A percentile compares a stretch with the other conserved stretches of the same genome.
phyloP scores from a whole-genome alignment of 495 filamentous ascomycete species.

The Aspergillus panamensis region DNA sequence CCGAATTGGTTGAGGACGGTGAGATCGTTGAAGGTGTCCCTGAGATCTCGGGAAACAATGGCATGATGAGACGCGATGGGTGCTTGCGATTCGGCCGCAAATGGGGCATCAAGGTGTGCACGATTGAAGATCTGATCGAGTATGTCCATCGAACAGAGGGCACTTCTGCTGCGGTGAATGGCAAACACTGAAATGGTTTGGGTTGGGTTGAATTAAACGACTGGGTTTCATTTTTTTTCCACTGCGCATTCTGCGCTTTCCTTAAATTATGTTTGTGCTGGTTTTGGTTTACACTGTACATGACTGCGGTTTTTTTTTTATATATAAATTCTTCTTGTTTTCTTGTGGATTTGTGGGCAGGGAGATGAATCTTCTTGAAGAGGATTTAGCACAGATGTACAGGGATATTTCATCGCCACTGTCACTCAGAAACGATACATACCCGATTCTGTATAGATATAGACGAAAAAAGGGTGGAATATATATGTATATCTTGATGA shows the following conservation, averaged over 20 bases:
- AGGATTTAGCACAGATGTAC: background rate
- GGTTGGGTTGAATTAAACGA: background rate
- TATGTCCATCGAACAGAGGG: constrained; percentile 63
- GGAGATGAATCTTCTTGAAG: too few species aligned
- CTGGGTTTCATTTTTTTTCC: background rate
- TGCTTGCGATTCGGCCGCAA: constrained; percentile 83
- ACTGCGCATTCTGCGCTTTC: background rate
- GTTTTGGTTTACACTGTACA: background rate
- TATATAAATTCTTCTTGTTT: background rate
- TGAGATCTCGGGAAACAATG: constrained; percentile 56
- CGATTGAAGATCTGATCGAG: constrained; percentile 82
- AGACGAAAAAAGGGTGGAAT: background rate
- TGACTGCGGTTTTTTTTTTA: background rate
- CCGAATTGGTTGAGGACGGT: constrained; percentile 81
- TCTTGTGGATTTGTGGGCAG: background rate
- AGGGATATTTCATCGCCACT: background rate
- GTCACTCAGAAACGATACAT: background rate
- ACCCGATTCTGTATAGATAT: background rate
- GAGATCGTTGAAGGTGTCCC: constrained; percentile 58
- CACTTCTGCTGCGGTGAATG: constrained; percentile 29
- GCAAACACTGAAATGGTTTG: constrained; percentile 30
- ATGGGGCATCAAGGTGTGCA: constrained; percentile 91
- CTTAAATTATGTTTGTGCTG: background rate
- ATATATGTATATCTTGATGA: too few species aligned
- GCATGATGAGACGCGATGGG: constrained; percentile 90